Percentiles rank a stretch among this genome's conserved stretches.
phyloP scores from a whole-genome alignment of 179 eudicot species.

The Beta corolliflora region DNA sequence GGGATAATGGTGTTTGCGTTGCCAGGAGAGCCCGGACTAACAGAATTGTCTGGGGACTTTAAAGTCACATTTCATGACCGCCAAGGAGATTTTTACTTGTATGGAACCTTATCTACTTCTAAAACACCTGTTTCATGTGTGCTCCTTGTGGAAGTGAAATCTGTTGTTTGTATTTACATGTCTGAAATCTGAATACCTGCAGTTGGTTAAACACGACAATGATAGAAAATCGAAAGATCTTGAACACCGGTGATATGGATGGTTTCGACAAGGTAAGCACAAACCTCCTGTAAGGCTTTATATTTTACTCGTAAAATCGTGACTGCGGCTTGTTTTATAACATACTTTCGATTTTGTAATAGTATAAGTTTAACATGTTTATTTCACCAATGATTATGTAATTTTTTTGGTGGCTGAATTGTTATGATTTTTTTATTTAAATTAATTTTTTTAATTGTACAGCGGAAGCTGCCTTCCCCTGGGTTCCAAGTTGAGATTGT shows the following conservation, averaged over 20 bases:
- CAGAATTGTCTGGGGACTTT: slow-evolving; percentile 87
- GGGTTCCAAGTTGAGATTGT: slow-evolving; percentile 97
- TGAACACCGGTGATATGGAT: slow-evolving; percentile 76
- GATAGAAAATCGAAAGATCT: slow-evolving; percentile 65
- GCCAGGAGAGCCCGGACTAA: slow-evolving; percentile 96
- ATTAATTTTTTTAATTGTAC: slow-evolving; percentile 22
- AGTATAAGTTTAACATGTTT: too few relatives aligned
- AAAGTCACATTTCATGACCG: slow-evolving; percentile 92
- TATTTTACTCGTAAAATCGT: neutral
- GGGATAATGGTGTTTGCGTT: slow-evolving; percentile 97
- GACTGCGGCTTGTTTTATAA: neutral
- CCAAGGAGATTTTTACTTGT: slow-evolving; percentile 99
- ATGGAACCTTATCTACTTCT: slow-evolving; percentile 27
- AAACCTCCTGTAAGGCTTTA: neutral
- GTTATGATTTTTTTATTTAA: neutral
- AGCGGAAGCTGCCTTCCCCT: slow-evolving; percentile 97
- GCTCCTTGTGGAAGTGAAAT: slow-evolving; percentile 17
- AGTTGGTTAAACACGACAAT: slow-evolving; percentile 94
- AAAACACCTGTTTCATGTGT: neutral
- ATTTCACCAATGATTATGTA: neutral
- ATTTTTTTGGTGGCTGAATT: neutral
- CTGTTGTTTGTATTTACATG: neutral
- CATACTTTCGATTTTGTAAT: too few relatives aligned
- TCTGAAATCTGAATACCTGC: slow-evolving; percentile 22
- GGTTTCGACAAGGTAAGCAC: slow-evolving; percentile 85